Evolutionary conservation across 176 grass and related monocot genomes (phyloP).

Genomic region (Cenchrus purpureus): DNA sequence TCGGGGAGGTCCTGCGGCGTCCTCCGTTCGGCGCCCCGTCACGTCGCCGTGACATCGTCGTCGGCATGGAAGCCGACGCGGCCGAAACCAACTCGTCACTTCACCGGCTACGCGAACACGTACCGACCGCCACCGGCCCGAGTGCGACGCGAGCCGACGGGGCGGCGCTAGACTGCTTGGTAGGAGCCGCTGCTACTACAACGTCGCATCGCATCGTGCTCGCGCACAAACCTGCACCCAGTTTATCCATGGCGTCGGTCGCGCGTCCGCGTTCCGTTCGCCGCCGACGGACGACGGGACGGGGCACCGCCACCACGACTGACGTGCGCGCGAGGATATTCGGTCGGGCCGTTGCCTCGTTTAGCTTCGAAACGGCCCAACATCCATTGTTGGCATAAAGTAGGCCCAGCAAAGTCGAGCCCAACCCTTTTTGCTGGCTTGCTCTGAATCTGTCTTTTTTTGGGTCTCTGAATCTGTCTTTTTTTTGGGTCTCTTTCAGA

Average conservation of each 20-base stretch:
- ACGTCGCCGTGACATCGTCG: constrained; percentile 8
- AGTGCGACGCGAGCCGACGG: not conserved
- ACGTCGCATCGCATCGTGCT: not conserved
- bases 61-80: not conserved
- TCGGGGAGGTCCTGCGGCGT: not conserved
- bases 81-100: constrained; percentile 17
- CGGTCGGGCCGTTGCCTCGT: too few relatives aligned
- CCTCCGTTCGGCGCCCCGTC: constrained; percentile 2
- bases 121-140: not conserved
- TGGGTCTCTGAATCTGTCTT: too few relatives aligned
- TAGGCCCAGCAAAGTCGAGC: too few relatives aligned
- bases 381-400: too few relatives aligned
- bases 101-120: not conserved
- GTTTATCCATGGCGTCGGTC: not conserved
- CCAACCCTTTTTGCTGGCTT: too few relatives aligned
- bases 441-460: too few relatives aligned
- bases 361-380: too few relatives aligned
- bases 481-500: too few relatives aligned
- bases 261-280: not conserved
- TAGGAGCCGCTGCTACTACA: not conserved
- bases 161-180: not conserved
- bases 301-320: too few relatives aligned
- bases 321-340: too few relatives aligned
- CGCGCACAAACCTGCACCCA: not conserved
- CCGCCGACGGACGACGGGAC: too few relatives aligned